Percentiles rank a stretch among this genome's conserved stretches.
Evolutionary conservation across 108 stramenopile genomes (phyloP).

Genomic region (Cylindrotheca fusiformis): DNA sequence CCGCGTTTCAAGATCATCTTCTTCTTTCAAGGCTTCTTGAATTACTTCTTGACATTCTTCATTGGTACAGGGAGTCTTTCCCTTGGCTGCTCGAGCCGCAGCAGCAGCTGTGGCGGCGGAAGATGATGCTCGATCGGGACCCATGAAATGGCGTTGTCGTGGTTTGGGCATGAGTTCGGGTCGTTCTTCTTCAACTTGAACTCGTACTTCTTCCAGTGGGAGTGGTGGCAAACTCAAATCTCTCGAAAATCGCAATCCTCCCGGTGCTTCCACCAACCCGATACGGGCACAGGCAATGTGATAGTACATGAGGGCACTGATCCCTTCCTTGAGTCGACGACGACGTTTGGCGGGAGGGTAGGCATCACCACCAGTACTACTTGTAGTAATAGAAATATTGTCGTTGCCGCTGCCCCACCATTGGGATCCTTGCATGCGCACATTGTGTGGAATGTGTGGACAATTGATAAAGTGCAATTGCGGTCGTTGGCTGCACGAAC

Average conservation of each 20-base stretch:
- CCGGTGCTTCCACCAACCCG: constrained; percentile 34
- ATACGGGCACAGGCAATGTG: constrained; percentile 37
- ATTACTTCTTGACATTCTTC: background rate
- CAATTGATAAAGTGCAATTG: constrained; percentile 55
- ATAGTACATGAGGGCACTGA: constrained; percentile 39
- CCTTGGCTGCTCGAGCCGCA: background rate
- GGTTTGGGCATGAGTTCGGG: constrained; percentile 8
- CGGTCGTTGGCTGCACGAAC: constrained; percentile 38
- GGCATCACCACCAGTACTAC: too few relatives aligned
- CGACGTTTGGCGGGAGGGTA: background rate
- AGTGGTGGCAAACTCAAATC: constrained; percentile 41
- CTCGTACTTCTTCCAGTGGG: constrained; percentile 31
- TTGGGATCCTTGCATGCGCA: constrained; percentile 1
- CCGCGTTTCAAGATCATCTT: background rate
- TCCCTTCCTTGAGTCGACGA: constrained; percentile 10
- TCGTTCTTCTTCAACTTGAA: constrained; percentile 19
- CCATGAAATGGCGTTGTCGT: constrained; percentile 4
- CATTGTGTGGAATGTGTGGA: constrained; percentile 35
- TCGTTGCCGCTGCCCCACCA: background rate
- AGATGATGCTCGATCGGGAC: background rate
- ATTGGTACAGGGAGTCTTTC: background rate
- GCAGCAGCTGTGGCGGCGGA: background rate
- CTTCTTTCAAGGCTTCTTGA: constrained; percentile 22
- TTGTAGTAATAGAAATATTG: background rate
- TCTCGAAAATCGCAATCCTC: constrained; percentile 45